Evolutionary conservation across 2,329 filamentous ascomycete genomes (phyloP), one percentile per base, ranked within the genome.

Genomic region (Colletotrichum paranaense): DNA sequence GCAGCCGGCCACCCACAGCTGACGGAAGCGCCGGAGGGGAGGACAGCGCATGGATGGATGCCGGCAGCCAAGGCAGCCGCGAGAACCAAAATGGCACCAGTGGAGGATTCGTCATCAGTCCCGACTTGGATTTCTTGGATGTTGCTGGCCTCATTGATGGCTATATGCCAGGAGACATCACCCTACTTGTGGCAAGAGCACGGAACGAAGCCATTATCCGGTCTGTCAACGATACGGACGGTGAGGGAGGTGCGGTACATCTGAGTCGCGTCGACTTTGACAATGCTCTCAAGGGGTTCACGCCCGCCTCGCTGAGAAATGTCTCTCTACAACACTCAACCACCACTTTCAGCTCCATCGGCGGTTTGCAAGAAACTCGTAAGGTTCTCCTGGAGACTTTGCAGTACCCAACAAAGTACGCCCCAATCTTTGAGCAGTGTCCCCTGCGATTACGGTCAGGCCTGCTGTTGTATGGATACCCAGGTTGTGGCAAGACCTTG

Each of bases 321-420:
- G 97, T 99, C 12, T 95, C 96, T 0, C 86, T 99, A 4, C 97
- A 98, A 77, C 95, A 94, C 67, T 98, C 95, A 3, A 97, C 94
- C 1, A 98, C 94, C 0, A 97, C 94, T 8, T 99, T 98, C 82
- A 92, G 93, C 75, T 94, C 94, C 0, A 98, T 99, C 74, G 97
- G 97, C 62, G 97, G 97, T 19, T 87, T 99, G 5, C 90, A 91
- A 56, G 91, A 94, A 78, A 99, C 97, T 1, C 92, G 97, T 4
- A 93, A 95, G 77, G 95, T 94, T n/a, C 88, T 99, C 3, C 89
- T 99, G 9, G 97, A 99, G 83, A 99, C 97, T 0, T 86, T 99
- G 4, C 94, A 98, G 80, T 99, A 99, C 79, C 97, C 97, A 0
- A 99, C 97, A 1, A 98, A 97, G 73, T 99, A 99, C 80, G 97